phyloP scores from a whole-genome alignment of 345 rosid genomes.

The Acer yangbiense region DNA sequence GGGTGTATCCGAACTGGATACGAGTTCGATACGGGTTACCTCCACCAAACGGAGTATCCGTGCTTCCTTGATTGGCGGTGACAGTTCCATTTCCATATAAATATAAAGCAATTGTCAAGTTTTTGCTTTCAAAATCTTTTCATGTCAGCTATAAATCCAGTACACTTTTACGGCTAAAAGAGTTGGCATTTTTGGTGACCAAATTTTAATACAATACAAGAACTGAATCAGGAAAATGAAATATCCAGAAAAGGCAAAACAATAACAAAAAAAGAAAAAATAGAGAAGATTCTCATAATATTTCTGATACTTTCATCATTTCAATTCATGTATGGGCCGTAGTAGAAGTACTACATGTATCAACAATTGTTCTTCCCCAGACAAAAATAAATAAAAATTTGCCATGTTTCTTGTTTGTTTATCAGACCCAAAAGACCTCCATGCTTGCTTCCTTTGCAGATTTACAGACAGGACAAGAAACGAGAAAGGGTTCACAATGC shows the following conservation, averaged over 20 bases:
- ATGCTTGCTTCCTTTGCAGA: constrained; percentile 55
- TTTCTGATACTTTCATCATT: constrained; percentile 14
- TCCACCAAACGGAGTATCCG: no score
- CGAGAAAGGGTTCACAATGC: constrained; percentile 47
- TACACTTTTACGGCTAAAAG: constrained; percentile 16
- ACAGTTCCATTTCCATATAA: constrained; percentile 14
- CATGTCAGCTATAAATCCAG: constrained; percentile 18
- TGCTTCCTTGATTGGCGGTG: constrained; percentile 40
- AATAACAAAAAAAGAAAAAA: no score
- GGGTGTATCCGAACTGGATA: no score
- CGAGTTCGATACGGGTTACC: no score
- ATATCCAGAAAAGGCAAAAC: background rate
- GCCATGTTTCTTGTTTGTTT: background rate
- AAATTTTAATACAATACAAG: background rate
- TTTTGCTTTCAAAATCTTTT: constrained; percentile 15
- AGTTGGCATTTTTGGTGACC: background rate
- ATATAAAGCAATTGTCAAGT: background rate
- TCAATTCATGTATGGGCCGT: constrained; percentile 6
- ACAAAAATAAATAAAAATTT: background rate
- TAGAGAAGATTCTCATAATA: background rate
- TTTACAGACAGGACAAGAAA: constrained; percentile 58
- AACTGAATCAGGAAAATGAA: constrained; percentile 18
- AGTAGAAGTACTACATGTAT: background rate
- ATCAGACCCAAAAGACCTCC: constrained; percentile 45
- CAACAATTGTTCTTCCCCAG: constrained; percentile 1